Conservation (phyloP, 2,329 filamentous ascomycete genomes). For the Fusarium brevicatenulatum region DNA sequence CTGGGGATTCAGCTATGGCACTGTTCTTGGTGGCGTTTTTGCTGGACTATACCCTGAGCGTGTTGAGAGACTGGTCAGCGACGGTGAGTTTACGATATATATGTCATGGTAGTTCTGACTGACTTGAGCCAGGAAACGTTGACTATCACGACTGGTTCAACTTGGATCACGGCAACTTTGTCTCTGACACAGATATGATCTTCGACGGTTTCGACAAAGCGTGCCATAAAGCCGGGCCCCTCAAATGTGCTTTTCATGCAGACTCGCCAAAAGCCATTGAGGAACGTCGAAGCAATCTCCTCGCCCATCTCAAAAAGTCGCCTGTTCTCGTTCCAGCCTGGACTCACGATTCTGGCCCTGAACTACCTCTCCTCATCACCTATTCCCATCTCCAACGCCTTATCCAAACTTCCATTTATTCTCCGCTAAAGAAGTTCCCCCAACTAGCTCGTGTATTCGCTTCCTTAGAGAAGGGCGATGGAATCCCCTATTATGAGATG, state of each 20-base stretch:
- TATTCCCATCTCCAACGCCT: constrained; percentile 59
- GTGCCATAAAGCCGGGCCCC: constrained; percentile 63
- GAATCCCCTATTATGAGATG: constrained; percentile 54
- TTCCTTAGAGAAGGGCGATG: constrained; percentile 57
- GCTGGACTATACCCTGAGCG: constrained; percentile 63
- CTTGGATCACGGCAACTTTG: constrained; percentile 57
- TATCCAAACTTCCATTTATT: constrained; percentile 56
- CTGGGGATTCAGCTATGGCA: constrained; percentile 67
- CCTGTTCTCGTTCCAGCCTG: constrained; percentile 56
- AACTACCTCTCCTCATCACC: constrained; percentile 60
- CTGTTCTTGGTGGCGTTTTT: constrained; percentile 62
- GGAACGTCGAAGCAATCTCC: constrained; percentile 51
- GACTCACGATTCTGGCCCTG: constrained; percentile 45
- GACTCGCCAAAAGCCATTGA: constrained; percentile 52
- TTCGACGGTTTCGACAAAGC: constrained; percentile 63
- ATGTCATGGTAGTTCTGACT: background rate
- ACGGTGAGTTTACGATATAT: constrained; percentile 50
- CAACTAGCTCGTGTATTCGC: constrained; percentile 56
- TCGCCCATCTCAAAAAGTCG: constrained; percentile 52
- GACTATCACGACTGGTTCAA: constrained; percentile 66
- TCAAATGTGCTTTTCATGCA: constrained; percentile 57
- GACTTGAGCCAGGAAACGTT: constrained; percentile 53
- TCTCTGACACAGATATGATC: constrained; percentile 65
- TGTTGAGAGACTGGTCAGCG: constrained; percentile 61
- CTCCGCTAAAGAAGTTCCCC: constrained; percentile 55